Evolutionary conservation across 2,329 filamentous ascomycete species (phyloP).

Genomic region (Xylaria sp.): DNA sequence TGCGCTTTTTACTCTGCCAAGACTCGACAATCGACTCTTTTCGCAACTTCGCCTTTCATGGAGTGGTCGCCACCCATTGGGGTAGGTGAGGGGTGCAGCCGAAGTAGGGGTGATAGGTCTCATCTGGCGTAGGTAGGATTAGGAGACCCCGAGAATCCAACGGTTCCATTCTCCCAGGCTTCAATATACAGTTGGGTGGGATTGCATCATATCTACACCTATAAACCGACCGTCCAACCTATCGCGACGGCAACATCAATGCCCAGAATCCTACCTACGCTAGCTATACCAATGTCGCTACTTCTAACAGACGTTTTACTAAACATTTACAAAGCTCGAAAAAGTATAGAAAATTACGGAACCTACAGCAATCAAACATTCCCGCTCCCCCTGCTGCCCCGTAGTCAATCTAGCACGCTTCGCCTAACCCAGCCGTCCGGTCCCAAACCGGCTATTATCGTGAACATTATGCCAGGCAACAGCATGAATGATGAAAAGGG

Average conservation of each 20-base stretch:
- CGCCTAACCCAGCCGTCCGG: background rate
- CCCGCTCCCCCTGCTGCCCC: background rate
- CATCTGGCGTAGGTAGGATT: background rate
- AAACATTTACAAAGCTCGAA: background rate
- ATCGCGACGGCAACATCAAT: background rate
- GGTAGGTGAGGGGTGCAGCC: background rate
- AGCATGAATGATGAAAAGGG: conserved; percentile 2
- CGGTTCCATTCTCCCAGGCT: background rate
- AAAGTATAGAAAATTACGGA: background rate
- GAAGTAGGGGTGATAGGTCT: background rate
- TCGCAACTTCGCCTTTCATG: too few relatives aligned
- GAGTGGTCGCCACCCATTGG: background rate
- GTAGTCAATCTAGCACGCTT: background rate
- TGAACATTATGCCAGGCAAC: conserved; percentile 17
- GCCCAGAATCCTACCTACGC: background rate
- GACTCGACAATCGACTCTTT: too few relatives aligned
- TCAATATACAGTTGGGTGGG: background rate
- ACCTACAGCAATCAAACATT: background rate
- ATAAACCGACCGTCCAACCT: background rate
- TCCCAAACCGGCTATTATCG: conserved; percentile 19
- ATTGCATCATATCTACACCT: background rate
- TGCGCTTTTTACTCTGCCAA: too few relatives aligned
- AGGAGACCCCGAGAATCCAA: background rate
- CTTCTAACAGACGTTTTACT: background rate
- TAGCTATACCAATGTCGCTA: background rate